A percentile compares a stretch with the other conserved stretches of the same genome.
phyloP scores from a whole-genome alignment of 2,329 filamentous ascomycete genomes.

The Exophiala mesophila region DNA sequence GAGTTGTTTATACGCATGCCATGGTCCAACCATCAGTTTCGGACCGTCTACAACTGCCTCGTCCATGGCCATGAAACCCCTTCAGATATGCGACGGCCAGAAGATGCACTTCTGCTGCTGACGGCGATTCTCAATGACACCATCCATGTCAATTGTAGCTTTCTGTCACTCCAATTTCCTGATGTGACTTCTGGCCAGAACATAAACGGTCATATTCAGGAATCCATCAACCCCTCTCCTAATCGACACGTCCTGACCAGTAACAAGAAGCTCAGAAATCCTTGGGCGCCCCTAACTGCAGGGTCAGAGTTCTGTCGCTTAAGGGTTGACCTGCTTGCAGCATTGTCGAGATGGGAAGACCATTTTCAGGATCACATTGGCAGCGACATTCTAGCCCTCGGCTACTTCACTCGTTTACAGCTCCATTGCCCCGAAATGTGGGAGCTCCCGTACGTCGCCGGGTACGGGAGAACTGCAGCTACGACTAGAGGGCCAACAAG shows the following conservation, averaged over 20 bases:
- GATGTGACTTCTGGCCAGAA: not conserved
- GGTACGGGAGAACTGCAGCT: not conserved
- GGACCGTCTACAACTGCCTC: not conserved
- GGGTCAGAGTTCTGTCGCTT: not conserved
- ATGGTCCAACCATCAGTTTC: not conserved
- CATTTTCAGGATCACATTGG: not conserved
- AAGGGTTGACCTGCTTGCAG: not conserved
- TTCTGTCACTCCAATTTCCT: not conserved
- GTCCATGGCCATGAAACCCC: not conserved
- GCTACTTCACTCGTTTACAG: not conserved
- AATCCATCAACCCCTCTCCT: not conserved
- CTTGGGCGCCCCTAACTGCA: not conserved
- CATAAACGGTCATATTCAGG: not conserved
- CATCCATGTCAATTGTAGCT: not conserved
- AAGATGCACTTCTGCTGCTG: not conserved
- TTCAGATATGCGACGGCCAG: not conserved
- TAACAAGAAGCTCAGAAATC: not conserved
- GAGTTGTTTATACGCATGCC: conserved; percentile 2
- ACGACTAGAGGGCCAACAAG: no score
- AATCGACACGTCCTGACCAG: not conserved
- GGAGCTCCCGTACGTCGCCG: not conserved
- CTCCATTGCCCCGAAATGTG: not conserved
- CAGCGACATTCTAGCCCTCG: not conserved
- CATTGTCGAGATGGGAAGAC: not conserved
- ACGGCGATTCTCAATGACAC: not conserved